Evolutionary conservation across 2,329 filamentous ascomycete genomes (phyloP).

Genomic region (Trichoderma arundinaceum): DNA sequence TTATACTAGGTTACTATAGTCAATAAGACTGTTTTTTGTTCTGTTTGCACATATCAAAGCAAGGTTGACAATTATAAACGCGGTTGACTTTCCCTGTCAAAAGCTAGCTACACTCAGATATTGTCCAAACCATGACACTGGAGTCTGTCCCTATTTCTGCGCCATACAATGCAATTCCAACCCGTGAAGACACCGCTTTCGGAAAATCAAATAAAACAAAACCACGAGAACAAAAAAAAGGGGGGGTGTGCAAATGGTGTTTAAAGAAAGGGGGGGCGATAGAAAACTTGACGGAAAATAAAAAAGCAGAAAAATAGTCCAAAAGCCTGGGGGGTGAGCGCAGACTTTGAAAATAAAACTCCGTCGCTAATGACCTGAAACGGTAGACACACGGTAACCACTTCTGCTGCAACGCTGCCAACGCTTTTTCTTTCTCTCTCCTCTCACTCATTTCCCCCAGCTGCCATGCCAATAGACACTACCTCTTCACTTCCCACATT

Average conservation of each 20-base stretch:
- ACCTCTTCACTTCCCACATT: neutral
- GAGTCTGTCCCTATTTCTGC: conserved; percentile 3
- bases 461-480: neutral
- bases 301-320: conserved; percentile 1
- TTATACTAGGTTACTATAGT: conserved; percentile 5
- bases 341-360: conserved; percentile 39
- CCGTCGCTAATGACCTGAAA: conserved; percentile 47
- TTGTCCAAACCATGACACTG: conserved; percentile 9
- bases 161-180: conserved; percentile 27
- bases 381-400: conserved; percentile 7
- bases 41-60: neutral
- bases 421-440: neutral
- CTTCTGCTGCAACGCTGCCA: conserved; percentile 16
- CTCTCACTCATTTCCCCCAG: neutral
- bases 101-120: conserved; percentile 13
- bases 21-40: conserved; percentile 1
- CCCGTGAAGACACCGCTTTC: conserved; percentile 10
- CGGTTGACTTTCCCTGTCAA: conserved; percentile 7
- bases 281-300: neutral
- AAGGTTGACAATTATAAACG: conserved; percentile 25
- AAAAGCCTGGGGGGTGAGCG: conserved; percentile 9
- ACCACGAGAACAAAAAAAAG: neutral
- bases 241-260: neutral
- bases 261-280: no score
- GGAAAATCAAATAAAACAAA: neutral